Base-by-base conservation (phyloP, 169 alveolate genomes). In the Cyclospora cayetanensis region DNA sequence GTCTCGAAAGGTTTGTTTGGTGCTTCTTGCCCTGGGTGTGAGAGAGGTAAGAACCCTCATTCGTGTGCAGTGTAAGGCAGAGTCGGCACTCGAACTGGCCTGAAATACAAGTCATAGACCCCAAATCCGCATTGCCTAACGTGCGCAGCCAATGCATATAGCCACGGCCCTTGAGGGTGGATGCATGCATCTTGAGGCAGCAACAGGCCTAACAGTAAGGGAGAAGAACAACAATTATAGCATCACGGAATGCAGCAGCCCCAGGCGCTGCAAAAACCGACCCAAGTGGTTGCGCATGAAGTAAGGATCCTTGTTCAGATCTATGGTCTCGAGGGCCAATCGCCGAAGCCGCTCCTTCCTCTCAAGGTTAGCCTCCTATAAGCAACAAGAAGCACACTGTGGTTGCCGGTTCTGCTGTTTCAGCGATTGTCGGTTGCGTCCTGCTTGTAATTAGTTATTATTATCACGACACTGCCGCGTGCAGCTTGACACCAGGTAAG, bases 51-150 rank as follows among this genome's bases (percentile, higher is more conserved):
- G 99, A 96, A 22, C 99, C 99, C 94, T 99, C 99, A 93, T 99
- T 98, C 42, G 99, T 98, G 95, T 98, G 99, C 43, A 98, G 95
- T 22, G 99, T 99, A 53, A 98, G 96, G 94, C 99, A 99, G 60
- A 99, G 96, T 79, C 99, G 97, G 91, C 99, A 97, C 76, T 96
- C 98, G 50, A 93, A 97, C 79, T 91, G 94, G 37, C 93, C 93
- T 89, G 93, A 25, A 39, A 27, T 11, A 37, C 25, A 4, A 43
- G 77, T 76, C 25, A 42, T 12, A 34, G 5, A n/a, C 22, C 20
- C 76, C 11, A 63, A n/a, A 4, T 1, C 76, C 27, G 20, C 35
- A 0, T 11, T 27, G 18, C 9, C 60, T 11, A 11, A 9, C 9
- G 18, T 50, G n/a, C 60, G 18, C 25, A 9, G 18, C 60, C 60